Base-by-base conservation (phyloP, 2,329 filamentous ascomycete species). In the Dendrostoma leiphaemia region DNA sequence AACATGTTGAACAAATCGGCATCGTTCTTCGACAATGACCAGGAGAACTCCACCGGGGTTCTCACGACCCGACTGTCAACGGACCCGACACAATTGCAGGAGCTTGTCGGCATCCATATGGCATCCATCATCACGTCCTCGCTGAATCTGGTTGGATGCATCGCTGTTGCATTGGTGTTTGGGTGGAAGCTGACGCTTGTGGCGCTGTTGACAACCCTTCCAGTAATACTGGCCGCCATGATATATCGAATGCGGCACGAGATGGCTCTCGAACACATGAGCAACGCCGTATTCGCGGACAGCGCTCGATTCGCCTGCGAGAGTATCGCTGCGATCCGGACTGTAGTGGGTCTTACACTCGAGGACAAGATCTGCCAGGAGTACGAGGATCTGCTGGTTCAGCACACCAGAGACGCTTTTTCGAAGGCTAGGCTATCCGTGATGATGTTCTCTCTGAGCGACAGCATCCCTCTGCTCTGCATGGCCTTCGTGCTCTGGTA, bases 131-230 rank as follows among this genome's bases (percentile, higher is more conserved):
- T 75, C 56, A 82, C 86, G 23, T 83, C 85, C 8, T 64, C 86
- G 12, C 84, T 89, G 63, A 88, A 41, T 15, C 21, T 51, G 3
- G 6, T 51, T 3, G 48, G 38, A 21, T 84, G 81, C 15, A 68
- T 89, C 13, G 73, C 79, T 26, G 85, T 91, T 44, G 78, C 85
- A 1, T 90, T 90, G 62, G 74, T 79, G 10, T 90, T 87, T 63
- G 86, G 87, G 1, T 92, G 89, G 89, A 91, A 91, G 65, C 74
- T 92, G 9, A 82, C 85, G 1, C 67, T 90, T 0, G 84, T 92
- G 0, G 69, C 73, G 1, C 69, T 70, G 15, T 59, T 63, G 23
- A 64, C 65, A 1, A 66, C 69, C 6, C 67, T 71, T 59, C 65
- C 66, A 3, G 53, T 71, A 6, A 65, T 69, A 38, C 59, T 69